These are phyloP conservation scores for Vaccinium vitisidaea DNA, from an alignment of 148 eudicot species.

Conservation along the genomic window DNA sequence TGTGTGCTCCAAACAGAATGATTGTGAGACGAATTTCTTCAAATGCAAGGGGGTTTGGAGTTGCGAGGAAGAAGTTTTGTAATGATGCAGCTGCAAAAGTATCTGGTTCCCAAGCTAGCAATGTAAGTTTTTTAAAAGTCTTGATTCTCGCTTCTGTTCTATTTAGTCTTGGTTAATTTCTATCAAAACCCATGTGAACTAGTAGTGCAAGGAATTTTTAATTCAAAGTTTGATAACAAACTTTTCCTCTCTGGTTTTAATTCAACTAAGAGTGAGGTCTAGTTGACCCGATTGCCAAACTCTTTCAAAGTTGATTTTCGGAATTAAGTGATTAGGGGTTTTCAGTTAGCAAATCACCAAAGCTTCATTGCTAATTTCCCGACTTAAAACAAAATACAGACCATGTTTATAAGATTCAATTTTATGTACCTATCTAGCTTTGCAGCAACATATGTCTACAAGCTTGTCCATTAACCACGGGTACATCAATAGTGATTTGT, in stretches of 20 bases:
- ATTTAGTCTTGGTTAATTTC: background rate
- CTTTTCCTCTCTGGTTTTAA: background rate
- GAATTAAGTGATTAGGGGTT: background rate
- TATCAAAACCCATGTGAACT: background rate
- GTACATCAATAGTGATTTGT: too few relatives aligned
- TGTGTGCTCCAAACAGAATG: constrained; percentile 20
- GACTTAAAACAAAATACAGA: background rate
- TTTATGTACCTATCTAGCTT: background rate
- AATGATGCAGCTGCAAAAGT: constrained; percentile 21
- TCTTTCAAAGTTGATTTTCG: background rate
- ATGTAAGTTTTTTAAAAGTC: constrained; percentile 15
- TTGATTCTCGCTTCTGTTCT: background rate
- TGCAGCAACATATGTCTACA: background rate
- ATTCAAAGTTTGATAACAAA: background rate
- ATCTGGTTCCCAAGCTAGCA: constrained; percentile 18
- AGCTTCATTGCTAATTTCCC: background rate
- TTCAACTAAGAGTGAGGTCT: too few relatives aligned
- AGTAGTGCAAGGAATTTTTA: background rate
- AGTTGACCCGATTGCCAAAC: background rate
- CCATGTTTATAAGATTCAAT: background rate
- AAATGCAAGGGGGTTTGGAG: constrained; percentile 6
- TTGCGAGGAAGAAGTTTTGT: constrained; percentile 24
- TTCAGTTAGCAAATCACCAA: background rate
- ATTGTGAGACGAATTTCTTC: constrained; percentile 19
- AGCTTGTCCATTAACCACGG: background rate